Evolutionary conservation across 108 stramenopile genomes (phyloP), one percentile per base, ranked within the genome.

Genomic region (Pseudonitzschia pungens): DNA sequence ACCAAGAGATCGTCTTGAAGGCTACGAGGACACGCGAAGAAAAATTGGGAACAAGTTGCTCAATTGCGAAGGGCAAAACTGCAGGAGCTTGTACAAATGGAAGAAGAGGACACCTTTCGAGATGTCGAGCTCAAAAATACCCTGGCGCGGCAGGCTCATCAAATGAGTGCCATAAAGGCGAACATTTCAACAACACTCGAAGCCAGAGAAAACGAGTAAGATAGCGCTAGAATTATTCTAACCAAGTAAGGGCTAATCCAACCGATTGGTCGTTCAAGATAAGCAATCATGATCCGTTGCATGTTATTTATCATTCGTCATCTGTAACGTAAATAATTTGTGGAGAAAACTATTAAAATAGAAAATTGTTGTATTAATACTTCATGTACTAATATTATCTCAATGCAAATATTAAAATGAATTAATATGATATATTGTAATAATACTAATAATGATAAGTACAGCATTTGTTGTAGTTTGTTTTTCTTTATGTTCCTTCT

Each of bases 81-180:
- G 60, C 58, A 69, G 62, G 71, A 70, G 43, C 59, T 86, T 42
- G 51, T 81, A 18, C 65, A 70, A 18, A 45, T 83, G 74, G 85
- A 86, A 70, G 77, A 82, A 27, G 58, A 75, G 31, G 69, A 77
- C 14, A 58, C 62, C 15, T 32, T 51, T n/a, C 72, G 77, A 40
- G 63, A 85, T 56, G 65, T 67, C 21, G 73, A 78, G 2, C 43
- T 85, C 41, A 70, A 75, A 52, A 28, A 68, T 27, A 52, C 42
- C 48, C 59, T 85, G 53, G 65, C 72, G 50, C 80, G 81, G 53
- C 82, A 83, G 70, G 73, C 73, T 22, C 70, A 65, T 20, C 79
- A 86, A 58, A 83, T 86, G 79, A 77, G 77, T 41, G 85, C 85
- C 22, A 80, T 86, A 45, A 40, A 77, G 27, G 85, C 85, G 22